These are phyloP conservation scores for Aspergillus floridensis DNA, from an alignment of 2,329 filamentous ascomycete genomes.

Conservation along the genomic window DNA sequence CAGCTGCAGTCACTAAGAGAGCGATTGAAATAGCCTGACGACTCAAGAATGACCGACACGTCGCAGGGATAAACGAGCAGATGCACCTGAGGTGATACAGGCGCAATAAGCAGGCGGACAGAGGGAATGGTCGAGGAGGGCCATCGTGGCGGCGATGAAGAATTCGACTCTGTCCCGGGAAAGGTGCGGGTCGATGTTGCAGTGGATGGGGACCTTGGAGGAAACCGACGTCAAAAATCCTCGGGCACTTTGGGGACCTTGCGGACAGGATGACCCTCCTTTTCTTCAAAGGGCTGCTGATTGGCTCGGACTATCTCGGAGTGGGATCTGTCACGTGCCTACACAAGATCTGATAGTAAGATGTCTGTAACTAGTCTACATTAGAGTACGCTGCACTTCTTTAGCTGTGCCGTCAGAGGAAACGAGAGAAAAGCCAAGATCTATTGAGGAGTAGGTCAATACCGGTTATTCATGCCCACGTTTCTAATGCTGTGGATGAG, in stretches of 20 bases:
- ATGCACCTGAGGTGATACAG: neutral
- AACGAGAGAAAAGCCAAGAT: too few species aligned
- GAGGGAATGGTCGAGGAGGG: neutral
- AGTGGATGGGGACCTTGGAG: constrained; percentile 35
- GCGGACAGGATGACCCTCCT: constrained; percentile 21
- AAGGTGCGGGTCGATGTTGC: constrained; percentile 9
- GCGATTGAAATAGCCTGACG: neutral
- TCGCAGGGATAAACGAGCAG: constrained; percentile 1
- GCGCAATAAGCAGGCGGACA: neutral
- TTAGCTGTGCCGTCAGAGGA: too few species aligned
- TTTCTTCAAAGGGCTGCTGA: constrained; percentile 6
- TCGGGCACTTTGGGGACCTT: constrained; percentile 32
- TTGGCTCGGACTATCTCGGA: neutral
- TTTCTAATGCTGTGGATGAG: too few species aligned
- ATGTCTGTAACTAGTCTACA: neutral
- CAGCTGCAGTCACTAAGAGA: neutral
- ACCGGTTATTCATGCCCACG: too few species aligned
- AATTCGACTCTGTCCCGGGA: constrained; percentile 7
- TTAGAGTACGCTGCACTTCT: too few species aligned
- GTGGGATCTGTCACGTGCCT: neutral
- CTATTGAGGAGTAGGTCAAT: too few species aligned
- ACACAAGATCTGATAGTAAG: neutral
- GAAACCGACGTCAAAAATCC: constrained; percentile 16
- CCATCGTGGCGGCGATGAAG: constrained; percentile 14
- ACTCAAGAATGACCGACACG: constrained; percentile 8